Evolutionary conservation across 257 asterid genomes (phyloP), one percentile per base, ranked within the genome.

Genomic region (Nicotiana obtusifolia): DNA sequence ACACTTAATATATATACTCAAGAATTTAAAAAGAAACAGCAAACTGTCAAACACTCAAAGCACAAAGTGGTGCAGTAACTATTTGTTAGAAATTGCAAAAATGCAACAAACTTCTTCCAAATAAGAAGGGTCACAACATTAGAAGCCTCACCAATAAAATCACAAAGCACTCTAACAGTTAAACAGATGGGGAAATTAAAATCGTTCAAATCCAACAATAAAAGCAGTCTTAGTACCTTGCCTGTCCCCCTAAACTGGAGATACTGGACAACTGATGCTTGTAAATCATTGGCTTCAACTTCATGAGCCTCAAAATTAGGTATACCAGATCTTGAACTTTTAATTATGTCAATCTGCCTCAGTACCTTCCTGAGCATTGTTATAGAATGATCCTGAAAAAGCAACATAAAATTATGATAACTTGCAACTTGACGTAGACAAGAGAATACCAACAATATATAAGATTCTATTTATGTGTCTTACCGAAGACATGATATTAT

Each of bases 231-330:
- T n/a, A 73, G 76, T 91, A 95, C 99, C 99, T 96, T 96, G 81
- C 97, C 94, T 3, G 98, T 91, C 85, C 99, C 98, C 87, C 99
- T 88, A 82, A 85, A 93, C 80, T 90, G 87, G 86, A 96, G 90
- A 89, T 96, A 96, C 56, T 91, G 98, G 13, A 90, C 91, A 84
- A 96, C 92, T 60, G 97, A 93, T 47, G 92, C 93, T 85, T 96
- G 98, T 80, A 96, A 84, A 66, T 94, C 98, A 75, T 94, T 93
- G 4, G 97, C 91, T 81, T 96, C 99, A 76, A 94, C 90, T 64
- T 91, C 93, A 41, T 93, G 98, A 59, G 99, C 92, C 86, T 89
- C 98, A 79, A 96, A 96, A 84, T 94, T 96, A 22, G 98, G 93
- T 80, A 35, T 86, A 79, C 98, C 99, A 11, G 97, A 91, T 91